phyloP scores from a whole-genome alignment of 2,329 filamentous ascomycete species.

The Neonectria neomacrospora region DNA sequence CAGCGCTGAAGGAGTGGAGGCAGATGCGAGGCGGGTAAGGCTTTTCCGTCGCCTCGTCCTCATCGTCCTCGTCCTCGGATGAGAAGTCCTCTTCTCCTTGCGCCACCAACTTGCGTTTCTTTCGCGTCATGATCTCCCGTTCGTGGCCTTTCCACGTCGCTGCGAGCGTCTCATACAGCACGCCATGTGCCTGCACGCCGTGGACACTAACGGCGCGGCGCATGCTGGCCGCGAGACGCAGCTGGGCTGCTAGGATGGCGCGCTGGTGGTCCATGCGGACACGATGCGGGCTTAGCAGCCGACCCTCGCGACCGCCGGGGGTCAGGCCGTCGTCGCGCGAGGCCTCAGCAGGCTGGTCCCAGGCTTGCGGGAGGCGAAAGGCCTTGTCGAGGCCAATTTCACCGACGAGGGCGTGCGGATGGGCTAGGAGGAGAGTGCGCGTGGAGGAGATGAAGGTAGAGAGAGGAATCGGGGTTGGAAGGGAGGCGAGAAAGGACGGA shows the following conservation, averaged over 20 bases:
- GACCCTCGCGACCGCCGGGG: conserved; percentile 76
- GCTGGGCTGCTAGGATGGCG: conserved; percentile 71
- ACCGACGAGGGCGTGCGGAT: conserved; percentile 75
- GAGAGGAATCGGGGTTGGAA: conserved; percentile 71
- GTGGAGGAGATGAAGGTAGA: conserved; percentile 68
- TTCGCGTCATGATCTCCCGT: conserved; percentile 67
- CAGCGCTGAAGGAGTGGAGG: conserved; percentile 91
- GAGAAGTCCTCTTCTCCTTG: conserved; percentile 60
- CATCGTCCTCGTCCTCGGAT: conserved; percentile 51
- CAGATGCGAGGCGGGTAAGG: conserved; percentile 90
- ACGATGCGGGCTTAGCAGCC: conserved; percentile 73
- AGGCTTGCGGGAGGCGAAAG: conserved; percentile 76
- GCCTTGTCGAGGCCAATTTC: conserved; percentile 83
- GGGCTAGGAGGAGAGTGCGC: conserved; percentile 61
- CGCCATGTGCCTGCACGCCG: conserved; percentile 80
- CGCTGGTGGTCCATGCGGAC: conserved; percentile 77
- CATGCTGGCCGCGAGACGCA: conserved; percentile 76
- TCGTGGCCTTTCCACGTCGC: conserved; percentile 78
- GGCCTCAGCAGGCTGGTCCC: conserved; percentile 52
- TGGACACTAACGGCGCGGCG: conserved; percentile 74
- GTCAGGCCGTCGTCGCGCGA: conserved; percentile 60
- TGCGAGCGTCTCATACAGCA: conserved; percentile 72
- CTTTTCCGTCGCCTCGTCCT: conserved; percentile 50
- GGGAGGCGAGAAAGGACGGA: conserved; percentile 55
- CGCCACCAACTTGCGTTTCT: conserved; percentile 64